Evolutionary conservation across 768 basidiomycete species (phyloP), one percentile per base, ranked within the genome.

Genomic region (Asterophora lycoperdoides): DNA sequence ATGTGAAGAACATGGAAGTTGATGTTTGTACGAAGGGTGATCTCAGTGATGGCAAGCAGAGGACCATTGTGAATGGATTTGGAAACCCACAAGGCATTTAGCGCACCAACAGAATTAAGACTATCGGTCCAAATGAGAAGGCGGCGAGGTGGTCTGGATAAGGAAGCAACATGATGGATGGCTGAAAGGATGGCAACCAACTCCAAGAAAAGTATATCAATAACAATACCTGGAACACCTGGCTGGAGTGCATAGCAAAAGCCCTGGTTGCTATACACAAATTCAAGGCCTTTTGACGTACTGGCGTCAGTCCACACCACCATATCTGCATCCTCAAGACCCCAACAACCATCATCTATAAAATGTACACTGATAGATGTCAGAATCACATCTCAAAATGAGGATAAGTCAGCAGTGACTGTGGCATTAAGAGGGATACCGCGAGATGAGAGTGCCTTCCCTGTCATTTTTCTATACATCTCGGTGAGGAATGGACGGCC

Each of bases 301-400:
- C 56, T 62, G 1, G 58, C 61, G 43, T 62, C 59, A 0, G 59
- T 60, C 61, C 63, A 64, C 0, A 60, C 18, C 3, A 56, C 45
- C 11, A 60, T 19, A 33, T 61, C 58, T 1, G 61, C 58, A 0
- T 61, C 53, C 0, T 26, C 13, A 33, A 58, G 51, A 8, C n/a
- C 4, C 57, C 59, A 63, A 23, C 28, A 11, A 0, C 40, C 43
- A 1, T 17, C 39, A 32, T 58, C 53, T 2, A 62, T 5, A 8
- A 62, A 55, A 4, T 37, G 50, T 5, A 60, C 49, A n/a, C 58
- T 55, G 8, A 57, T 54, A 0, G 13, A 55, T 48, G 36, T 44
- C 41, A 19, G 44, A 17, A 13, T 38, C n/a, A n/a, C n/a, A n/a
- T n/a, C n/a, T n/a, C 17, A 2, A 55, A 17, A 36, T n/a, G 37